Evolutionary conservation across 768 basidiomycete genomes (phyloP).

Genomic region (Grammothele lineata): DNA sequence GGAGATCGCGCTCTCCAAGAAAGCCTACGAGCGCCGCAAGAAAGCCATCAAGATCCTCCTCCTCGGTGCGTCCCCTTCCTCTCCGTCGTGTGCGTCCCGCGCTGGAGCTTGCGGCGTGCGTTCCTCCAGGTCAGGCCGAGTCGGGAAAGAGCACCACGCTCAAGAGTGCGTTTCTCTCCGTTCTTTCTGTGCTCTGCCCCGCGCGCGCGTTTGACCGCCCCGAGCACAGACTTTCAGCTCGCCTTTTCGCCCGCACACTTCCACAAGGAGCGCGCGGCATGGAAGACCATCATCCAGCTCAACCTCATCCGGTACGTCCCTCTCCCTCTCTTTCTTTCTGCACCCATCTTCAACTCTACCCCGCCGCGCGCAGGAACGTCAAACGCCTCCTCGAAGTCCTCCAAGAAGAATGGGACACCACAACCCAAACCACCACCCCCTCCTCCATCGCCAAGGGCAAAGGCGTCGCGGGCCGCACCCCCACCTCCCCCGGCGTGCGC

Average conservation of each 20-base stretch:
- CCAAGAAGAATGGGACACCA: conserved; percentile 40
- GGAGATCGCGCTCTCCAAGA: conserved; percentile 40
- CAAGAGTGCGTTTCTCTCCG: conserved; percentile 21
- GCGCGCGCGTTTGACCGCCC: not conserved
- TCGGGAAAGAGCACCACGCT: conserved; percentile 48
- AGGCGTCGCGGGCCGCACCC: conserved; percentile 19
- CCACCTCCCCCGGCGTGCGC: conserved; percentile 25
- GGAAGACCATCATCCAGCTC: conserved; percentile 64
- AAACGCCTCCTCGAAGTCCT: conserved; percentile 54
- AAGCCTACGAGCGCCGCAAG: conserved; percentile 43
- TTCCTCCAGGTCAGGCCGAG: conserved; percentile 50
- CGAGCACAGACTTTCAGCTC: conserved; percentile 56
- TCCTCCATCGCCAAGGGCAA: conserved; percentile 25
- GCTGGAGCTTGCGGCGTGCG: not conserved
- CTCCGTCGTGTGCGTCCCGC: not conserved
- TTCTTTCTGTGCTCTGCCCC: not conserved
- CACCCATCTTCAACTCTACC: not conserved
- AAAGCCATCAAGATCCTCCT: conserved; percentile 53
- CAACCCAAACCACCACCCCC: conserved; percentile 18
- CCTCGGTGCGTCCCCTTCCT: conserved; percentile 36
- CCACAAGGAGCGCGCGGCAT: conserved; percentile 49
- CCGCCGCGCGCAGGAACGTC: conserved; percentile 41
- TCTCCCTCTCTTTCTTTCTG: not conserved
- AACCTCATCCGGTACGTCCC: conserved; percentile 56
- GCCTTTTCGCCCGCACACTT: conserved; percentile 61